These are phyloP conservation scores for Entamoeba histolytica DNA, from an alignment of 208 protist genomes.

Conservation along the genomic window DNA sequence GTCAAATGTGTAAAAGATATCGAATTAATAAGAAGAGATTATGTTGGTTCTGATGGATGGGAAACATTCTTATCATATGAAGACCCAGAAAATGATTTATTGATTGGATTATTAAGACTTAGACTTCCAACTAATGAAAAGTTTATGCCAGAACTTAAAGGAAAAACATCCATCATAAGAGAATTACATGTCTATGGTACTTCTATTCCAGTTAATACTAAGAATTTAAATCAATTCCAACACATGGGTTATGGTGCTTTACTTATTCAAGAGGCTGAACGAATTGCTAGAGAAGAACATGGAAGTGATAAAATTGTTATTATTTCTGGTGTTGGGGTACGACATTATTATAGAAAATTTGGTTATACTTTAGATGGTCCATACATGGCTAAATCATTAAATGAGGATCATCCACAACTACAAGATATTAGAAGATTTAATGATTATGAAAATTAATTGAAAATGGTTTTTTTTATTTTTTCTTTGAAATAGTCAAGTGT, in stretches of 20 bases:
- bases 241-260: slow-evolving; percentile 23
- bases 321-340: slow-evolving; percentile 25
- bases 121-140: not conserved
- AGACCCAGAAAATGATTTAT: slow-evolving; percentile 1
- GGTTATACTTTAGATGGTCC: slow-evolving; percentile 23
- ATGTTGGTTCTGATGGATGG: slow-evolving; percentile 3
- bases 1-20: not conserved
- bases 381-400: slow-evolving; percentile 15
- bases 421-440: not conserved
- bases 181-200: slow-evolving; percentile 32
- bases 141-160: slow-evolving; percentile 1
- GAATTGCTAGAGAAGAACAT: slow-evolving; percentile 25
- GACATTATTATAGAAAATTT: slow-evolving; percentile 26
- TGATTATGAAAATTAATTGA: not conserved
- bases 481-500: too few species aligned
- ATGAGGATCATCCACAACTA: not conserved
- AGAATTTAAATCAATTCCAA: not conserved
- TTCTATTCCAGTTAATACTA: not conserved
- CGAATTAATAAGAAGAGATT: slow-evolving; percentile 26
- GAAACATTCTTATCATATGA: slow-evolving; percentile 28
- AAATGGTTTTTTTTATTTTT: too few species aligned
- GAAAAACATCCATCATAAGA: slow-evolving; percentile 10
- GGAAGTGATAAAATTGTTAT: slow-evolving; percentile 12
- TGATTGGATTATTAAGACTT: slow-evolving; percentile 20
- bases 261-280: slow-evolving; percentile 22